Evolutionary conservation across 2,329 filamentous ascomycete genomes (phyloP).

Genomic region (Sclerotiophoma versabilis): DNA sequence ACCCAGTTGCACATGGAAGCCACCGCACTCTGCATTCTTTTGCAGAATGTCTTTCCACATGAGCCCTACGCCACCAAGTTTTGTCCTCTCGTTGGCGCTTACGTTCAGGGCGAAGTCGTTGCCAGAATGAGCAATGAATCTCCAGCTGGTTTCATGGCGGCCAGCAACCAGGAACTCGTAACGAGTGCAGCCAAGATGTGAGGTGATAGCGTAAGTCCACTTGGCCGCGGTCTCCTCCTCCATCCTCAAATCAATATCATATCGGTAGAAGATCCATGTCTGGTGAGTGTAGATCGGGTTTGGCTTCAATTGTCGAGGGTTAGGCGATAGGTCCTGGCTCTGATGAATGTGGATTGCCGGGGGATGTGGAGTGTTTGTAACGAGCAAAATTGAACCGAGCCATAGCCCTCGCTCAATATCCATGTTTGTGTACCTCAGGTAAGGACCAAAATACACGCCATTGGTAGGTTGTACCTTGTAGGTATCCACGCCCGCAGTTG

Average conservation of each 20-base stretch:
- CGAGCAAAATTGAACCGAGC: conserved; percentile 91
- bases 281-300: conserved; percentile 88
- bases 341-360: conserved; percentile 96
- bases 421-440: conserved; percentile 96
- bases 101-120: conserved; percentile 94
- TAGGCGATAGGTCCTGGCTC: conserved; percentile 88
- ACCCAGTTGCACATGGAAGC: conserved; percentile 92
- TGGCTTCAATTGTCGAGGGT: conserved; percentile 84
- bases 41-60: conserved; percentile 99
- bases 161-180: conserved; percentile 97
- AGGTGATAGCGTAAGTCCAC: conserved; percentile 98
- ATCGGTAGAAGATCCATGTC: conserved; percentile 94
- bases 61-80: conserved; percentile 86
- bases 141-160: conserved; percentile 88
- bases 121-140: conserved; percentile 93
- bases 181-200: conserved; percentile 93
- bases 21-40: conserved; percentile 94
- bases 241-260: conserved; percentile 91
- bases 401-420: conserved; percentile 88
- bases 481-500: conserved; percentile 86
- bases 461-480: conserved; percentile 95
- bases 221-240: conserved; percentile 76
- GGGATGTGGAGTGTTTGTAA: conserved; percentile 89
- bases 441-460: conserved; percentile 96
- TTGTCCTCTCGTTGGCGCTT: conserved; percentile 81